phyloP scores from a whole-genome alignment of 176 grass and related monocot genomes.

The Tillandsia fasciculata region DNA sequence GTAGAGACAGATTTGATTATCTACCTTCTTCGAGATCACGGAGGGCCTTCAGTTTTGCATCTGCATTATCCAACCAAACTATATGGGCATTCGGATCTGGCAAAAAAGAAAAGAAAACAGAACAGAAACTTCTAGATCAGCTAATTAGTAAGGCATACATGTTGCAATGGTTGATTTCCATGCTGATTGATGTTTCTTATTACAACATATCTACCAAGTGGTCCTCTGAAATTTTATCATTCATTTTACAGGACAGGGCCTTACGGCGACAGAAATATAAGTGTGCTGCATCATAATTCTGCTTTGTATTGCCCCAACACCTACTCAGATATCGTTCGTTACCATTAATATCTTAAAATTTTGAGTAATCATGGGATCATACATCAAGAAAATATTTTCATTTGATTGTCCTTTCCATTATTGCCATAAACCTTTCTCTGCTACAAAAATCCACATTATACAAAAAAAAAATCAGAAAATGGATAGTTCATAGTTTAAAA shows the following conservation, averaged over 20 bases:
- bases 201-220: too few relatives aligned
- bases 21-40: slow-evolving; percentile 62
- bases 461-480: slow-evolving; percentile 12
- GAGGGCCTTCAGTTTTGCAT: slow-evolving; percentile 63
- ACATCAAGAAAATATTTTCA: neutral
- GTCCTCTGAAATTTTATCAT: too few relatives aligned
- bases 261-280: too few relatives aligned
- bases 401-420: neutral
- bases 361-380: too few relatives aligned
- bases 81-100: slow-evolving; percentile 88
- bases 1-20: neutral
- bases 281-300: neutral
- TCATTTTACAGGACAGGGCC: too few relatives aligned
- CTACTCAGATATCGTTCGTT: too few relatives aligned
- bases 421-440: neutral
- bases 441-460: slow-evolving; percentile 3
- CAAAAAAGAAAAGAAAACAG: slow-evolving; percentile 9
- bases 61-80: slow-evolving; percentile 57
- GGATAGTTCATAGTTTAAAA: slow-evolving; percentile 1
- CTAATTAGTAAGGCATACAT: neutral
- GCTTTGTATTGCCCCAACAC: too few relatives aligned
- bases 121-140: neutral
- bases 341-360: too few relatives aligned
- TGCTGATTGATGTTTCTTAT: too few relatives aligned
- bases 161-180: neutral